Evolutionary conservation across 1,284 basidiomycete species (phyloP), one percentile per base, ranked within the genome.

Genomic region (Flammula alnicola): DNA sequence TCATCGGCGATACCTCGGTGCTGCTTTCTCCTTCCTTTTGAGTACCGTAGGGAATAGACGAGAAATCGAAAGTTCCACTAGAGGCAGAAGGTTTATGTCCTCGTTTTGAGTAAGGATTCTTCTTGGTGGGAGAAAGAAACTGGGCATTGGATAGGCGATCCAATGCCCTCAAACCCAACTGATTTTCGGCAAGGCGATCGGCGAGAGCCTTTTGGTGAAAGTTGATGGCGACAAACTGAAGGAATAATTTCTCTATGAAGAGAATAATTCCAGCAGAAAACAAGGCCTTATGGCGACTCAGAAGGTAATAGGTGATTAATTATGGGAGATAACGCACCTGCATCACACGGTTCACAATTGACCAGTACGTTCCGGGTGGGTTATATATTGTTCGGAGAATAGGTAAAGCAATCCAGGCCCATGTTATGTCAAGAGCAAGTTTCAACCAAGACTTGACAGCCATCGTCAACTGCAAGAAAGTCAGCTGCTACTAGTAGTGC

Each of bases 161-260:
- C 14, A 90, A 74, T 1, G 84, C 86, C 58, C 78, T 82, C 23
- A 90, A 71, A 11, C 83, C 88, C 27, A 86, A 68, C 22, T 77
- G 77, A 58, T 90, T 90, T 63, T 89, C 87, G 3, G 74, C 72
- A 16, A 90, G 68, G 39, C 87, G 82, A 46, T 90, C 88, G 16
- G 86, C 81, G 22, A 90, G 77, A 5, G 88, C 87, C 55, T 80
- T 85, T 56, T 81, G 74, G 63, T 90, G 88, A 63, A 90, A 90
- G 58, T 81, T 84, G 68, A 89, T 89, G n/a, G 87, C 86, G 35
- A 89, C 79, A 55, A 85, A 84, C 57, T 82, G 84, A 23, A 91
- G 66, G 63, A 86, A 83, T 32, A 87, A 64, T 60, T 91, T 91
- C 63, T 91, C 88, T 7, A 71, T 76, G 4, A 90, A 76, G 6